Conservation (phyloP, 225 moss, liverwort and hornwort genomes). For the Marchantia polymorpha region DNA sequence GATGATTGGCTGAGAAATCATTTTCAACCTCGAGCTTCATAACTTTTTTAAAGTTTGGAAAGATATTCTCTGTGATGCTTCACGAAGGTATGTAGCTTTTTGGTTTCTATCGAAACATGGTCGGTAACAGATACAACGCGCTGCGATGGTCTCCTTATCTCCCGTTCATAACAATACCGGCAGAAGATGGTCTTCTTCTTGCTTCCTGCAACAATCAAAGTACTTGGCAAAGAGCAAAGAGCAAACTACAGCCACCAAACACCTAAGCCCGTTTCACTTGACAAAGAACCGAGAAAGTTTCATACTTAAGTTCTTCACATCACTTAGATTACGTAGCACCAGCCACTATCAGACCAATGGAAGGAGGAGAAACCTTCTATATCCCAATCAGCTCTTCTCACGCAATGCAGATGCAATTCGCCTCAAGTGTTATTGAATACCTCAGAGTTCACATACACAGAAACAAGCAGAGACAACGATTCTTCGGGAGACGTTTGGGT, state of each 20-base stretch:
- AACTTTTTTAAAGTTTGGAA: background rate
- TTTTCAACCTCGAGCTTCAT: background rate
- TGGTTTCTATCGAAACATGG: background rate
- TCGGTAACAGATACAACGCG: background rate
- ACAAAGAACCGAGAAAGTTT: no score
- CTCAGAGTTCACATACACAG: background rate
- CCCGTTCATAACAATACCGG: conserved; percentile 19
- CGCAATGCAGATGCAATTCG: no score
- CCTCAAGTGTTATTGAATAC: no score
- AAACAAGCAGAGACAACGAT: background rate
- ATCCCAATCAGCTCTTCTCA: no score
- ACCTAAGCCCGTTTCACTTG: no score
- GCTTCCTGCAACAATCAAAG: conserved; percentile 24
- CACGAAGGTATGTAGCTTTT: background rate
- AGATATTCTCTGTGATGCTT: background rate
- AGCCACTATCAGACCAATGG: no score
- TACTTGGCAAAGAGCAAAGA: background rate
- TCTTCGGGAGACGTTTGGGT: background rate
- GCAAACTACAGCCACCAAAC: background rate
- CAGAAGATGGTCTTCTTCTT: conserved; percentile 35
- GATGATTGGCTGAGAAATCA: background rate
- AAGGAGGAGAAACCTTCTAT: no score
- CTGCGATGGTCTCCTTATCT: background rate
- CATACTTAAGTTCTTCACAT: no score
- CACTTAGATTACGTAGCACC: no score